Conservation (phyloP, 1,284 basidiomycete genomes). For the Heterobasidion annosum region DNA sequence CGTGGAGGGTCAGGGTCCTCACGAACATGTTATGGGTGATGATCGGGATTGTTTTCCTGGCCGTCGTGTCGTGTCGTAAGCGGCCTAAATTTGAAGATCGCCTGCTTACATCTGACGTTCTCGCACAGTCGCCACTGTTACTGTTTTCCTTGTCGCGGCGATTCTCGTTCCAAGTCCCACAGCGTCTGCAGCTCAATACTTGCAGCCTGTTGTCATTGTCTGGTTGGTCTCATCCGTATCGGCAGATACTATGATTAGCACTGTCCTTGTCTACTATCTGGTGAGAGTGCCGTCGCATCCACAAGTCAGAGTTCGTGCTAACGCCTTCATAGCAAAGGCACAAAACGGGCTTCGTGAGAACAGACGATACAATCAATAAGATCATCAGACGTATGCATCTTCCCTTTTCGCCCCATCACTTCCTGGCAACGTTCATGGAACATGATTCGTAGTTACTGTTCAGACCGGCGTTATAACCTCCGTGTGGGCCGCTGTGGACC, state of each 20-base stretch:
- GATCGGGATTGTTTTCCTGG: not conserved
- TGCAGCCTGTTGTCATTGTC: not conserved
- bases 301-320: not conserved
- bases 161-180: not conserved
- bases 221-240: not conserved
- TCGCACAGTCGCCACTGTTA: not conserved
- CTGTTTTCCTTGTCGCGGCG: not conserved
- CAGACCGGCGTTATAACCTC: not conserved
- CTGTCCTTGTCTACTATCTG: not conserved
- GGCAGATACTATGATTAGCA: not conserved
- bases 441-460: not conserved
- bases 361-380: not conserved
- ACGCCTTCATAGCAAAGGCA: not conserved
- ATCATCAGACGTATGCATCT: not conserved
- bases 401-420: no score
- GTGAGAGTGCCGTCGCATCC: not conserved
- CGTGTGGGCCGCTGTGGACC: constrained; percentile 14
- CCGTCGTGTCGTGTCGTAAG: not conserved
- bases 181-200: not conserved
- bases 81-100: not conserved
- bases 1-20: not conserved
- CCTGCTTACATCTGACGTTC: not conserved
- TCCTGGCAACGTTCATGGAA: no score
- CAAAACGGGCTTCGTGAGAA: not conserved
- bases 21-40: not conserved